Percentiles rank a stretch among this genome's conserved stretches.
Evolutionary conservation across 371 early-diverging fungal genomes (phyloP).

Genomic region (Mortierella sp.): DNA sequence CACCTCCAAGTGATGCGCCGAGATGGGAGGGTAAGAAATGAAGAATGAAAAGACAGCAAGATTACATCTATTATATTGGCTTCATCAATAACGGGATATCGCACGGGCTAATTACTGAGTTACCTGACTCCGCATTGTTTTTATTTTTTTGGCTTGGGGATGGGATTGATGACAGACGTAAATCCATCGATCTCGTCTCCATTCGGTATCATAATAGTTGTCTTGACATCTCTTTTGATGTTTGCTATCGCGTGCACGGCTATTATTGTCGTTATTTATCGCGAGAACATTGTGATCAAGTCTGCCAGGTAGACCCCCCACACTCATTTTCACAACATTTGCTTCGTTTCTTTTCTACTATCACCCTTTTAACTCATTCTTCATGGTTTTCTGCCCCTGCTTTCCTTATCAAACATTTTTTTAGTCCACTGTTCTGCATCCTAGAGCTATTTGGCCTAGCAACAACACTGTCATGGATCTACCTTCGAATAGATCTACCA

Average conservation of each 20-base stretch:
- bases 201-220: conserved; percentile 55
- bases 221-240: conserved; percentile 58
- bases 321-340: not conserved
- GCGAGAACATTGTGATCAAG: conserved; percentile 66
- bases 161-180: conserved; percentile 29
- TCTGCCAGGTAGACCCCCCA: conserved; percentile 64
- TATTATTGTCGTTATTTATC: conserved; percentile 59
- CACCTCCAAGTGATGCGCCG: conserved; percentile 25
- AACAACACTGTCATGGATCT: conserved; percentile 59
- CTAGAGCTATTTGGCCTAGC: conserved; percentile 66
- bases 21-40: conserved; percentile 21
- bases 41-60: too few species aligned
- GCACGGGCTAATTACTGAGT: not conserved
- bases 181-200: conserved; percentile 59
- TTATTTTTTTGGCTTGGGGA: conserved; percentile 29
- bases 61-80: too few species aligned
- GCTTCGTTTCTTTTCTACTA: not conserved
- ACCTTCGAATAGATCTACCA: conserved; percentile 56
- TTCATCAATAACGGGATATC: not conserved
- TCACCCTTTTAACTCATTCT: not conserved
- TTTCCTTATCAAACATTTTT: too few species aligned
- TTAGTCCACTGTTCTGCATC: conserved; percentile 68
- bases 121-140: conserved; percentile 41
- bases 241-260: conserved; percentile 14
- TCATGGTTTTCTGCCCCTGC: too few species aligned